Conservation (phyloP, 805 yeast species). For the Debaryomyces maramus region DNA sequence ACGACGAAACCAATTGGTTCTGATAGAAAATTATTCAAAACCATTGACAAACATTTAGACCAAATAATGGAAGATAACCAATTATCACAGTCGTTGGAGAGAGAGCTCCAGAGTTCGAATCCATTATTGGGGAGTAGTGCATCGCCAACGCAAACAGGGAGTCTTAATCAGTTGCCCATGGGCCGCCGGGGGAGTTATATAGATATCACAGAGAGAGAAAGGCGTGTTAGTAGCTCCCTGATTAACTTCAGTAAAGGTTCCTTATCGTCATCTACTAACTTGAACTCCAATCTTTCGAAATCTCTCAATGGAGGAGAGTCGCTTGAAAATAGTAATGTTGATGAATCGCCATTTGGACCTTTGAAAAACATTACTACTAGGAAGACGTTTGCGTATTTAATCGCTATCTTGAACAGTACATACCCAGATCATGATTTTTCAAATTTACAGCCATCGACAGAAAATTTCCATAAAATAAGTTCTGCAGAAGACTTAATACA, state of each 20-base stretch:
- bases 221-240: conserved; percentile 30
- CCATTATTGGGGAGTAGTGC: conserved; percentile 41
- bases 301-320: conserved; percentile 21
- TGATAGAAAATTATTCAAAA: conserved; percentile 84
- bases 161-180: conserved; percentile 2
- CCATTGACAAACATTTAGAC: conserved; percentile 79
- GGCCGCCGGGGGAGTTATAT: conserved; percentile 26
- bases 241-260: conserved; percentile 20
- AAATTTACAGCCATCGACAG: conserved; percentile 77
- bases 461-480: conserved; percentile 40
- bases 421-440: conserved; percentile 97
- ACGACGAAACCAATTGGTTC: conserved; percentile 92
- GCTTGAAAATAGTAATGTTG: conserved; percentile 24
- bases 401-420: conserved; percentile 86
- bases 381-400: conserved; percentile 84
- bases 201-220: conserved; percentile 21
- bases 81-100: conserved; percentile 37
- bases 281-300: conserved; percentile 15
- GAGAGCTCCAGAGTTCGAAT: conserved; percentile 38
- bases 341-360: conserved; percentile 86
- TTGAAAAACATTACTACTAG: conserved; percentile 81
- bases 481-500: conserved; percentile 51
- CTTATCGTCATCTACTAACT: conserved; percentile 9
- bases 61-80: conserved; percentile 47
- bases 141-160: conserved; percentile 23